Percentiles rank a stretch among this genome's conserved stretches.
phyloP scores from a whole-genome alignment of 805 yeast genomes.

The Saccharomycopsis malanga region DNA sequence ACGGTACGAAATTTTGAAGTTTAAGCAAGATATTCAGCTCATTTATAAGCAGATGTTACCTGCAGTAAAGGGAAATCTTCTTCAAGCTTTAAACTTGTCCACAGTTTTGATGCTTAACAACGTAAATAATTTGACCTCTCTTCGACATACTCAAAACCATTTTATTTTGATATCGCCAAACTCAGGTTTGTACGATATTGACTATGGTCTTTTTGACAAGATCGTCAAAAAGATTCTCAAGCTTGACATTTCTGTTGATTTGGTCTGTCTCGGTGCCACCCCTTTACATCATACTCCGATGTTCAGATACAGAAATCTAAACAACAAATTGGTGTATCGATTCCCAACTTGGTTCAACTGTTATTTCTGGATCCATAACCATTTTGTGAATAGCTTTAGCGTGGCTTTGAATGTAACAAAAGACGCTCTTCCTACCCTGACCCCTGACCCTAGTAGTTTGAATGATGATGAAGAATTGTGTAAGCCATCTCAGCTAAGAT shows the following conservation, averaged over 20 bases:
- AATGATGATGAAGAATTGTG: slow-evolving; percentile 7
- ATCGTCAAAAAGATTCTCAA: slow-evolving; percentile 71
- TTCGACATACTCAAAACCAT: slow-evolving; percentile 88
- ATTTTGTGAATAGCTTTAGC: slow-evolving; percentile 24
- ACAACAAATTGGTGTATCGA: slow-evolving; percentile 53
- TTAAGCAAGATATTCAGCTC: slow-evolving; percentile 58
- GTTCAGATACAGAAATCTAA: slow-evolving; percentile 58
- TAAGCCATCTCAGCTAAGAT: slow-evolving; percentile 53
- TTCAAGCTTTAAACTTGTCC: slow-evolving; percentile 84
- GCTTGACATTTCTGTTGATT: slow-evolving; percentile 80
- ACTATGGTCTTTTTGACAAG: slow-evolving; percentile 62
- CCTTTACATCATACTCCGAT: slow-evolving; percentile 91
- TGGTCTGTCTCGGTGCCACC: slow-evolving; percentile 81
- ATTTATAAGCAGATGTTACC: slow-evolving; percentile 60
- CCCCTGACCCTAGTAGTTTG: not conserved
- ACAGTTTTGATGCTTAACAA: slow-evolving; percentile 42
- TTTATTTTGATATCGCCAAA: slow-evolving; percentile 86
- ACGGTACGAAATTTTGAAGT: slow-evolving; percentile 75
- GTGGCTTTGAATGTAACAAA: not conserved
- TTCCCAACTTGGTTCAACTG: slow-evolving; percentile 95
- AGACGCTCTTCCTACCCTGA: no score
- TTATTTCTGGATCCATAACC: slow-evolving; percentile 63
- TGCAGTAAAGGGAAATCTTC: slow-evolving; percentile 78
- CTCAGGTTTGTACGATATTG: slow-evolving; percentile 89
- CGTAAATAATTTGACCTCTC: slow-evolving; percentile 46